These are phyloP conservation scores for Hyaloscypha finlandica DNA, from an alignment of 495 filamentous ascomycete genomes.

Conservation along the genomic window DNA sequence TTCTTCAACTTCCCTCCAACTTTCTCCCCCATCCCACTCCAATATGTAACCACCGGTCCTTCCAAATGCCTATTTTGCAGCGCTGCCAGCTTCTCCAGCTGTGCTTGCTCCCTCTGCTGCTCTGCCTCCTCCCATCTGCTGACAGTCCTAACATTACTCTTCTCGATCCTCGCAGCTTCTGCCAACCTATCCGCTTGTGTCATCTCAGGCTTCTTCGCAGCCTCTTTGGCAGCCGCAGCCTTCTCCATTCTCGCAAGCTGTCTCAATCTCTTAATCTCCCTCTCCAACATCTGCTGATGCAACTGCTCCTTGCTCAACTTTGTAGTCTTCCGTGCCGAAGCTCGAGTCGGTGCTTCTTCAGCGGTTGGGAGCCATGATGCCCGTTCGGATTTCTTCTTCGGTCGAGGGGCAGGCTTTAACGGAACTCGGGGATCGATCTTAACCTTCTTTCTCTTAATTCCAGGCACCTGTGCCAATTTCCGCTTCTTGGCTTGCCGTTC, in stretches of 20 bases:
- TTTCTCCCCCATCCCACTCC: constrained; percentile 85
- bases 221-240: constrained; percentile 76
- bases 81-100: constrained; percentile 77
- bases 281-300: constrained; percentile 79
- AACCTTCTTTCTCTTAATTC: constrained; percentile 56
- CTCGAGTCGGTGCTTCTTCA: constrained; percentile 77
- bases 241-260: constrained; percentile 85
- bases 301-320: constrained; percentile 82
- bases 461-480: constrained; percentile 67
- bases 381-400: constrained; percentile 92
- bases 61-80: constrained; percentile 82
- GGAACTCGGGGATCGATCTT: constrained; percentile 47
- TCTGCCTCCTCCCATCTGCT: constrained; percentile 94
- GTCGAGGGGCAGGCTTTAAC: constrained; percentile 52
- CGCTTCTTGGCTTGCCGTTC: constrained; percentile 67
- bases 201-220: constrained; percentile 74
- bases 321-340: constrained; percentile 81
- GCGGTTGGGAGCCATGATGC: constrained; percentile 81
- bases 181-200: constrained; percentile 86
- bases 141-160: constrained; percentile 84
- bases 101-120: constrained; percentile 79
- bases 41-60: constrained; percentile 89
- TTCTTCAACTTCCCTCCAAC: constrained; percentile 73
- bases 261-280: constrained; percentile 75
- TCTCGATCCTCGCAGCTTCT: constrained; percentile 81